Evolutionary conservation across 345 rosid species (phyloP), one percentile per base, ranked within the genome.

Genomic region (Laguncularia racemosa): DNA sequence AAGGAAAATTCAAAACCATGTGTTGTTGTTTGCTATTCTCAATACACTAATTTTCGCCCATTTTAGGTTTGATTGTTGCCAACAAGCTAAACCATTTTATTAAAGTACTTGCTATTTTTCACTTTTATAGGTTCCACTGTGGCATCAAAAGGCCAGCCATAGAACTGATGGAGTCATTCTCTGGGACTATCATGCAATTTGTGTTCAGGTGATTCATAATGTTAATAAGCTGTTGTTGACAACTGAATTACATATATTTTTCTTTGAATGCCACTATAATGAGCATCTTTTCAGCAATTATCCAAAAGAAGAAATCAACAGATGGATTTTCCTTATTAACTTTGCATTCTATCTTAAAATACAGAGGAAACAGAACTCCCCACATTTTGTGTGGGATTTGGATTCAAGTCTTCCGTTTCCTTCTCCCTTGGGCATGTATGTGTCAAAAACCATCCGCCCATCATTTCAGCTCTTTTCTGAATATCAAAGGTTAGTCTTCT

Each of bases 141-240:
- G 98, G 98, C 76, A 91, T 84, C 98, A 91, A 65, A 82, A 86
- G 79, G 92, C 95, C 51, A 88, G 98, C 70, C 46, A 38, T 14
- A 82, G 89, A 64, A 85, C 91, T 12, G 96, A 91, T 76, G 96
- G 96, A 12, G 54, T 86, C 57, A 70, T 81, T 45, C 79, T 88
- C 4, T 91, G 96, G 96, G 98, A 88, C 76, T 88, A 88, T 76
- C 96, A 88, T 75, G 95, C 74, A 46, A 67, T 88, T 40, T 91
- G 96, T 64, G 53, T 91, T 57, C 98, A 91, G 90, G 95, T 84
- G 64, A 62, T 52, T 21, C 11, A 33, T 33, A 33, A 33, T 33
- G 40, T 33, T 33, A 33, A 6, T 9, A 33, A 33, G 40, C 40
- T 33, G 9, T 33, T 33, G 10, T 33, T 33, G 11, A 33, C 40